phyloP scores from a whole-genome alignment of 2,329 filamentous ascomycete species.

The Penicillium sp. region DNA sequence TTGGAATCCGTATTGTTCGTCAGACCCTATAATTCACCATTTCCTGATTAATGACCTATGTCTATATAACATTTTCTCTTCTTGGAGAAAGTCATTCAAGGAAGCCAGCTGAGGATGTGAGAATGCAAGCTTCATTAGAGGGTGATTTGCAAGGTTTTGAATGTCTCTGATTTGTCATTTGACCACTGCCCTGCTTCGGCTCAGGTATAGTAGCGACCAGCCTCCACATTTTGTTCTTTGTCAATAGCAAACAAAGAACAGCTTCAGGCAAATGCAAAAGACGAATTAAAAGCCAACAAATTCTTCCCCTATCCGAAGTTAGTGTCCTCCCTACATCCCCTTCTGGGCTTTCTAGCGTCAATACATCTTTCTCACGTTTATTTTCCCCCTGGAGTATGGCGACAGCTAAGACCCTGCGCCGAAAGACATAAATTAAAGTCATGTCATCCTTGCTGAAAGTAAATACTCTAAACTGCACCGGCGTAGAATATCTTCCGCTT shows the following conservation, averaged over 20 bases:
- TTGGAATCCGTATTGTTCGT: too few species aligned
- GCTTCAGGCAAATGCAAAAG: neutral
- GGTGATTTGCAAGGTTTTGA: too few species aligned
- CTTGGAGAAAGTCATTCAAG: too few species aligned
- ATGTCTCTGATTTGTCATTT: too few species aligned
- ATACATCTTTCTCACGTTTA: neutral
- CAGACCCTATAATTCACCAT: too few species aligned
- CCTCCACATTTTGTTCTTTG: neutral
- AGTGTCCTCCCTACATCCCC: neutral
- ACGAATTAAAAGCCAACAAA: neutral
- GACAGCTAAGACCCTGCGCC: neutral
- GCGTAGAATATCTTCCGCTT: neutral
- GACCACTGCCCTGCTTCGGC: too few species aligned
- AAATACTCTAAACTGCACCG: neutral
- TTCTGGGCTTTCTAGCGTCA: neutral
- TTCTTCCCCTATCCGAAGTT: neutral
- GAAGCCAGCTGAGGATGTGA: too few species aligned
- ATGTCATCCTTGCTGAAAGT: neutral
- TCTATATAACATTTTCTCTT: too few species aligned
- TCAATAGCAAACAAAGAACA: neutral
- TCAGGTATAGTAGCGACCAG: neutral
- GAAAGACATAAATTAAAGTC: neutral
- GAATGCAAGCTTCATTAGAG: too few species aligned
- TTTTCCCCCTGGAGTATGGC: neutral
- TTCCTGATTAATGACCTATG: too few species aligned